These are phyloP conservation scores for Exophiala sp. DNA, from an alignment of 2,329 filamentous ascomycete species.

Conservation along the genomic window DNA sequence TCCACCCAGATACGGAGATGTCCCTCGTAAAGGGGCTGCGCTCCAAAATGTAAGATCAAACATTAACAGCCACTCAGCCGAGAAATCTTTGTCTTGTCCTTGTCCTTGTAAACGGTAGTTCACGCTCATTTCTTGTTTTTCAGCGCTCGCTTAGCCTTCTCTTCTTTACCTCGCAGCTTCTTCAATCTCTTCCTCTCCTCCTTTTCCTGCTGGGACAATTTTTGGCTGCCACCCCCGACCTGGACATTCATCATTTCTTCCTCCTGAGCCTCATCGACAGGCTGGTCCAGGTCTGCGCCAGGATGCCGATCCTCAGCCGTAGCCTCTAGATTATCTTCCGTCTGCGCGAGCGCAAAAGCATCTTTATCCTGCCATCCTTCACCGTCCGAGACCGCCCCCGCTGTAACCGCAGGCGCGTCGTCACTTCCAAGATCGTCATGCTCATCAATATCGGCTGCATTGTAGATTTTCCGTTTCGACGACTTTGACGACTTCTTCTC, in stretches of 20 bases:
- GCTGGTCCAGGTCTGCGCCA: conserved; percentile 32
- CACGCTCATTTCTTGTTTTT: conserved; percentile 4
- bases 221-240: conserved; percentile 29
- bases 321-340: conserved; percentile 2
- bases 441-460: not conserved
- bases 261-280: conserved; percentile 34
- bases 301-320: conserved; percentile 14
- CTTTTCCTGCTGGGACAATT: conserved; percentile 10
- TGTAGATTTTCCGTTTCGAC: conserved; percentile 5
- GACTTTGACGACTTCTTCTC: not conserved
- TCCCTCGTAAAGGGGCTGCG: no score
- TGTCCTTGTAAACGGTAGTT: no score
- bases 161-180: conserved; percentile 14
- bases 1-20: no score
- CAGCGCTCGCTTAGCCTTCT: conserved; percentile 8
- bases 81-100: no score
- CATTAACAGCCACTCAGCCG: no score
- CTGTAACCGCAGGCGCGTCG: conserved; percentile 21
- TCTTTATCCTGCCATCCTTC: conserved; percentile 1
- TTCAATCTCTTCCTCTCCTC: conserved; percentile 21
- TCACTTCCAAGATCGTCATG: conserved; percentile 2
- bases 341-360: not conserved
- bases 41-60: no score
- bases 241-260: conserved; percentile 35
- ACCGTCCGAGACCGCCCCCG: conserved; percentile 7